These are phyloP conservation scores for Fusarium coicis DNA, from an alignment of 2,329 filamentous ascomycete species.

Conservation along the genomic window DNA sequence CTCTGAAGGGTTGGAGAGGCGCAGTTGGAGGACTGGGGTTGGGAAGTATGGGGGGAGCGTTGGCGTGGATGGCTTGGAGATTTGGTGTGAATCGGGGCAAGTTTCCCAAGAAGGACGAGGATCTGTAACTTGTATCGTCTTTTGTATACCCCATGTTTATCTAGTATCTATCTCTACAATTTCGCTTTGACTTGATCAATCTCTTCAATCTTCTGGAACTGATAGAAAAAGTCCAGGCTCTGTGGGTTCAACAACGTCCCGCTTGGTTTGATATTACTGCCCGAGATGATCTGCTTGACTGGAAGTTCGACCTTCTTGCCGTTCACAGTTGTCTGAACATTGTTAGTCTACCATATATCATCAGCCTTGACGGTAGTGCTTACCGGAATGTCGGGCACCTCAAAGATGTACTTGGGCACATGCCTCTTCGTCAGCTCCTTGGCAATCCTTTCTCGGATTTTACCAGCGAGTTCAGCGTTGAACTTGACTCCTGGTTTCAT, in stretches of 20 bases:
- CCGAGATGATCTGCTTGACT: slow-evolving; percentile 85
- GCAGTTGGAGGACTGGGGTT: slow-evolving; percentile 57
- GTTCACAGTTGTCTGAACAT: slow-evolving; percentile 77
- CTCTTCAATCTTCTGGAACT: slow-evolving; percentile 63
- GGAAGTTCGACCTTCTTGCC: slow-evolving; percentile 87
- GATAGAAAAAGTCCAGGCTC: slow-evolving; percentile 81
- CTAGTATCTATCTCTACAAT: slow-evolving; percentile 43
- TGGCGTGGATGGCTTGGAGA: slow-evolving; percentile 61
- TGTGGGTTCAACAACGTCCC: slow-evolving; percentile 82
- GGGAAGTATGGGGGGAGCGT: slow-evolving; percentile 61
- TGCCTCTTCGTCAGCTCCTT: slow-evolving; percentile 76
- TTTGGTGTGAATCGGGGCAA: slow-evolving; percentile 59
- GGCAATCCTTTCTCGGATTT: slow-evolving; percentile 73
- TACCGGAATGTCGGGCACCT: slow-evolving; percentile 84
- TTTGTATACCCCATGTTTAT: not conserved
- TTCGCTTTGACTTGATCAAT: slow-evolving; percentile 44
- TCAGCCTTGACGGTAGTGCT: slow-evolving; percentile 47
- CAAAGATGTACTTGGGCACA: slow-evolving; percentile 81
- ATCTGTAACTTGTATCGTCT: slow-evolving; percentile 1
- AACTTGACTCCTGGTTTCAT: slow-evolving; percentile 68
- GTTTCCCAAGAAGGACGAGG: slow-evolving; percentile 45
- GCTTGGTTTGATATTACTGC: slow-evolving; percentile 77
- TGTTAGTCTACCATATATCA: slow-evolving; percentile 19
- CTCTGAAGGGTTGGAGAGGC: slow-evolving; percentile 50
- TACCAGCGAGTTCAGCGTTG: slow-evolving; percentile 62